phyloP scores from a whole-genome alignment of 2,329 filamentous ascomycete genomes.

The Podosphaera fusca region DNA sequence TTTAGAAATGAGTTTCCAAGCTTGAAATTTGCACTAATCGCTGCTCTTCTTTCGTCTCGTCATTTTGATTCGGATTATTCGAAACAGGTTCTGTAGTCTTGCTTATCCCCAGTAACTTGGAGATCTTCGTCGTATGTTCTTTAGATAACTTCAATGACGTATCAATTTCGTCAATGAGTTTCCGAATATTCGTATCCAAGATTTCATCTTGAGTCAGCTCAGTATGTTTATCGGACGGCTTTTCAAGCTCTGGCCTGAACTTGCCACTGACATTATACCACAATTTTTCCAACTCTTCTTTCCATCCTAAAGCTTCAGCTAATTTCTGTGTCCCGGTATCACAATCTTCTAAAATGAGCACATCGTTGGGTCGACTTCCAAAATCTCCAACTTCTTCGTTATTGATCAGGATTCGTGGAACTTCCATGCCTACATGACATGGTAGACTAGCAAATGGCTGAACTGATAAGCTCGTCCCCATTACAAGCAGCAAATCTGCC shows the following conservation, averaged over 20 bases:
- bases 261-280: constrained; percentile 46
- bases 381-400: constrained; percentile 60
- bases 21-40: too few relatives aligned
- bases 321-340: constrained; percentile 60
- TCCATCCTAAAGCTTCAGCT: constrained; percentile 64
- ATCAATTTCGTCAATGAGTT: constrained; percentile 18
- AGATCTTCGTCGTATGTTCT: constrained; percentile 12
- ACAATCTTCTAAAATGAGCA: constrained; percentile 61
- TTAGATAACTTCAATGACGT: constrained; percentile 13
- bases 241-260: constrained; percentile 22
- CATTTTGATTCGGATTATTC: too few relatives aligned
- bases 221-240: constrained; percentile 3
- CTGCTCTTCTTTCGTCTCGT: too few relatives aligned
- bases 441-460: constrained; percentile 77
- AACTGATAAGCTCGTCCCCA: constrained; percentile 59
- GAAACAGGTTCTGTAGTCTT: background rate
- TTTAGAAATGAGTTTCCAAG: too few relatives aligned
- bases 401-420: constrained; percentile 71
- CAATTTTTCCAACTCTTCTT: constrained; percentile 52
- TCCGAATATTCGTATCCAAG: constrained; percentile 17
- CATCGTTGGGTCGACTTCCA: constrained; percentile 60
- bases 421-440: constrained; percentile 30
- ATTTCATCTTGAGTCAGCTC: constrained; percentile 24
- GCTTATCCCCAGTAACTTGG: background rate
- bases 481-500: constrained; percentile 60